Evolutionary conservation across 495 filamentous ascomycete species (phyloP), one percentile per base, ranked within the genome.

Genomic region (Xylaria intraflava): DNA sequence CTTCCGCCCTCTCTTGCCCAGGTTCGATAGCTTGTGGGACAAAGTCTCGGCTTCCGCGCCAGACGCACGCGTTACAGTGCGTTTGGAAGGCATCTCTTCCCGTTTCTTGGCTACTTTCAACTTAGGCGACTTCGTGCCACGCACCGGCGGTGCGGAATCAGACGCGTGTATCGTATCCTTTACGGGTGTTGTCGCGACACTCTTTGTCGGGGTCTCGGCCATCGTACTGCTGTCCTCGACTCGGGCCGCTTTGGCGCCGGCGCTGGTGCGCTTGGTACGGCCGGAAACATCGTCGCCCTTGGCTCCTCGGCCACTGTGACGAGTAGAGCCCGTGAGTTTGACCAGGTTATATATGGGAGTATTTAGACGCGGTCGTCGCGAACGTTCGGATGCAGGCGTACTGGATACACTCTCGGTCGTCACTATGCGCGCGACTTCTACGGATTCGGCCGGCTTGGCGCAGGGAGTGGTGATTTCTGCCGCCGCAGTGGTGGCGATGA

Each of bases 281-380:
- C 66, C 66, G 55, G 60, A 55, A 3, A 65, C 65, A 9, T 58
- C 24, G 44, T 74, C 72, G 20, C 70, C 70, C 20, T 71, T 74
- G 9, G 69, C 50, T 48, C 66, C 56, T 46, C 70, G 69, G 24
- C 65, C 72, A 19, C 72, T 72, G 50, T 76, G 72, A 31, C 61
- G 59, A 14, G 67, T 68, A 16, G 73, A 79, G 14, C 78, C 76
- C 24, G 64, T 69, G 7, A 83, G 63, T 38, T 76, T 68, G 27
- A 75, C 69, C 24, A 82, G 64, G 49, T 83, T 83, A 65, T 83
- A 83, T 20, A 79, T 71, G 3, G 72, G 72, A 8, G 75, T 53
- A 43, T 71, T 75, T 1, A 68, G 56, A 35, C 76, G 71, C 20
- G 69, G 64, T 41, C 79, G 69, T 51, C 75, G 72, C 46, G 70